These are phyloP conservation scores for Smithsoniella earleae DNA, from an alignment of 163 green algal species.

Conservation along the genomic window DNA sequence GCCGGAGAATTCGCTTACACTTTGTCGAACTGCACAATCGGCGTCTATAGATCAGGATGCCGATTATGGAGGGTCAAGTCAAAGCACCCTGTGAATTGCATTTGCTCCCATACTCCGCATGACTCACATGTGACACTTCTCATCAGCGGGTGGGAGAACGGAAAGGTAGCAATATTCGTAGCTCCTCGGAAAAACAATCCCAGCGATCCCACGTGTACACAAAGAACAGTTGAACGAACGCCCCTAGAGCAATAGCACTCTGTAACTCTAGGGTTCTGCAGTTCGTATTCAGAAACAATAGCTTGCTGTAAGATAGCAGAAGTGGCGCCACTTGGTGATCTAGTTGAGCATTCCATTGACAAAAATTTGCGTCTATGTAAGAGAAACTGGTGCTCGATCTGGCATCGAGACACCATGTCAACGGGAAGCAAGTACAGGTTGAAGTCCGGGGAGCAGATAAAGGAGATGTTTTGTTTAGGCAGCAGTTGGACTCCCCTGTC, in stretches of 20 bases:
- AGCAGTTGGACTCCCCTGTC: background rate
- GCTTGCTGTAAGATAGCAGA: too few relatives aligned
- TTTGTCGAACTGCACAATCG: slow-evolving; percentile 19
- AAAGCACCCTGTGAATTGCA: slow-evolving; percentile 19
- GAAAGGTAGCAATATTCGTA: slow-evolving; percentile 12
- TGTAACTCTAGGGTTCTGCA: too few relatives aligned
- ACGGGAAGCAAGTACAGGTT: background rate
- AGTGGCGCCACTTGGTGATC: background rate
- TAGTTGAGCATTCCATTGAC: background rate
- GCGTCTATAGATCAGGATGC: background rate
- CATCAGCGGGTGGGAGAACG: slow-evolving; percentile 16
- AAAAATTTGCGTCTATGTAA: background rate
- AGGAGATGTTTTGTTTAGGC: slow-evolving; percentile 10
- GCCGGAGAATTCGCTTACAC: background rate
- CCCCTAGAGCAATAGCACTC: too few relatives aligned
- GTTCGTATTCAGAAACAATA: too few relatives aligned
- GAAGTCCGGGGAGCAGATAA: background rate
- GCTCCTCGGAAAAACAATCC: too few relatives aligned
- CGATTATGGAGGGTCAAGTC: slow-evolving; percentile 21
- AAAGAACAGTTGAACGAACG: background rate
- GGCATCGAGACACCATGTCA: too few relatives aligned
- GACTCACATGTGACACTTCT: background rate
- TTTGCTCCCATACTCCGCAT: background rate
- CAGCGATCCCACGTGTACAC: too few relatives aligned
- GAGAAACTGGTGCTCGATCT: too few relatives aligned